Evolutionary conservation across 2,329 filamentous ascomycete genomes (phyloP).

Genomic region (Plenodomus biglobosus): DNA sequence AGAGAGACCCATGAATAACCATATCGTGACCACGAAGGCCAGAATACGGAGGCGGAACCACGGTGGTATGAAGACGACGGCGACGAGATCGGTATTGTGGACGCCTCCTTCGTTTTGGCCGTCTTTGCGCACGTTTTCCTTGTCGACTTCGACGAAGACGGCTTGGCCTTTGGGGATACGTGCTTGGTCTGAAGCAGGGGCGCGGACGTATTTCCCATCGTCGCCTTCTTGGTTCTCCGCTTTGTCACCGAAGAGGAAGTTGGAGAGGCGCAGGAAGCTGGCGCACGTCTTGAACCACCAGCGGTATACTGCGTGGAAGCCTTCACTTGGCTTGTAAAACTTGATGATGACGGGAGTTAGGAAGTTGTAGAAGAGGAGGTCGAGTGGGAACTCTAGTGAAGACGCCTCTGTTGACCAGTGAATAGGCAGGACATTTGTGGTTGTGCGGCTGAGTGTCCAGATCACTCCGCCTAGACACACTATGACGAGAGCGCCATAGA

Average conservation of each 20-base stretch:
- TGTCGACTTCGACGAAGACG: slow-evolving; percentile 78
- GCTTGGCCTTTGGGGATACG: slow-evolving; percentile 81
- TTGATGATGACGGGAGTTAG: slow-evolving; percentile 84
- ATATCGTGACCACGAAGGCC: slow-evolving; percentile 85
- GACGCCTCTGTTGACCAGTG: slow-evolving; percentile 93
- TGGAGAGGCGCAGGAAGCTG: slow-evolving; percentile 74
- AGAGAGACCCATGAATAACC: slow-evolving; percentile 87
- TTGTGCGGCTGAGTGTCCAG: slow-evolving; percentile 75
- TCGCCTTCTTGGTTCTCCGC: slow-evolving; percentile 78
- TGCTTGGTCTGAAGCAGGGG: slow-evolving; percentile 93
- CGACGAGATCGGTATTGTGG: slow-evolving; percentile 50
- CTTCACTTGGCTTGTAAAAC: slow-evolving; percentile 82
- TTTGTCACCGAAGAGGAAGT: slow-evolving; percentile 90
- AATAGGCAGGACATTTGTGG: slow-evolving; percentile 77
- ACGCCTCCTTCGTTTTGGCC: slow-evolving; percentile 49
- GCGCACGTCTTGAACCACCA: slow-evolving; percentile 97
- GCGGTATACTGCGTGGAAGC: slow-evolving; percentile 79
- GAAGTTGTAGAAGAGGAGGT: slow-evolving; percentile 96
- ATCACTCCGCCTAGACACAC: slow-evolving; percentile 93
- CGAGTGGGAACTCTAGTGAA: slow-evolving; percentile 89
- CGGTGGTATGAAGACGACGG: slow-evolving; percentile 73
- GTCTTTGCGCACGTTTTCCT: slow-evolving; percentile 66
- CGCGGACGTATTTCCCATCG: slow-evolving; percentile 82
- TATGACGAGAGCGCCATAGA: slow-evolving; percentile 91
- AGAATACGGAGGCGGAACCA: slow-evolving; percentile 79